These are phyloP conservation scores for Colletotrichum cereale DNA, from an alignment of 2,329 filamentous ascomycete genomes.

Conservation along the genomic window DNA sequence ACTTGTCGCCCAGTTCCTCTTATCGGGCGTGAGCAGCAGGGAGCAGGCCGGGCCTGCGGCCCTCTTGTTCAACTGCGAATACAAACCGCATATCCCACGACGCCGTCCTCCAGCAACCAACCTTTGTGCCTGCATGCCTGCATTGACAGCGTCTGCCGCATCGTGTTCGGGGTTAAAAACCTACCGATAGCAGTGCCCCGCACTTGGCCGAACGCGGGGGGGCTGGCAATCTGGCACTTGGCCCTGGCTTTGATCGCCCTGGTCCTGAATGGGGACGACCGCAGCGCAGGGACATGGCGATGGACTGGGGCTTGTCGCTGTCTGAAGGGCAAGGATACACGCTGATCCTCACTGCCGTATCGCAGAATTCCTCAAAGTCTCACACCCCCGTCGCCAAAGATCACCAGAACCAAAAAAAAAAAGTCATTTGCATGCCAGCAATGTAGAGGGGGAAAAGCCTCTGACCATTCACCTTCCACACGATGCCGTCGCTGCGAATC, in stretches of 20 bases:
- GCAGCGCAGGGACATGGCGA: slow-evolving; percentile 16
- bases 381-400: slow-evolving; percentile 26
- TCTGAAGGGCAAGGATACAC: slow-evolving; percentile 17
- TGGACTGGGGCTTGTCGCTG: slow-evolving; percentile 15
- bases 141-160: slow-evolving; percentile 2
- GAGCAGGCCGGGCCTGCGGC: background rate
- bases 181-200: slow-evolving; percentile 24
- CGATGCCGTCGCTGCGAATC: background rate
- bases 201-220: slow-evolving; percentile 33
- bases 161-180: background rate
- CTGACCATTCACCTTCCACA: background rate
- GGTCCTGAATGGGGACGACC: slow-evolving; percentile 9
- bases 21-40: background rate
- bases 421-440: slow-evolving; percentile 13
- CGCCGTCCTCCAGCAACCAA: slow-evolving; percentile 9
- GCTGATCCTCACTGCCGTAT: slow-evolving; percentile 29
- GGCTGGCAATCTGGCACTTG: slow-evolving; percentile 19
- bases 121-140: slow-evolving; percentile 15
- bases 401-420: slow-evolving; percentile 20
- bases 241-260: slow-evolving; percentile 11
- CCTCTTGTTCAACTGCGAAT: background rate
- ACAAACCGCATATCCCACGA: background rate
- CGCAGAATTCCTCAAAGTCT: slow-evolving; percentile 23
- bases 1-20: background rate
- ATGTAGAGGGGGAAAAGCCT: background rate